Evolutionary conservation across 352 stramenopile species (phyloP).

Genomic region (Phytopythium aichiense): DNA sequence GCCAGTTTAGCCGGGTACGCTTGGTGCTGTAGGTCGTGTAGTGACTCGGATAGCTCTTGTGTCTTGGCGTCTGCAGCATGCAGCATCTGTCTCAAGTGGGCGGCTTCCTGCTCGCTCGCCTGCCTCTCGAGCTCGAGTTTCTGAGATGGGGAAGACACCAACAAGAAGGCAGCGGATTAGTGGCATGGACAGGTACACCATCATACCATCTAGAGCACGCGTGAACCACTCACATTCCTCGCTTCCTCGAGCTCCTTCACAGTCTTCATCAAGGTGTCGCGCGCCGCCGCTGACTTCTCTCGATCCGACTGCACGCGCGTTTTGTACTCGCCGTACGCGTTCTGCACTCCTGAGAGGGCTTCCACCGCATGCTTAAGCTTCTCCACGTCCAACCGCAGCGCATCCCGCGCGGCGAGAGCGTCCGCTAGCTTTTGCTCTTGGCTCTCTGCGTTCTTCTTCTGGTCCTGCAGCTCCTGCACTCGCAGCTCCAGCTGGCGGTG

Average conservation of each 20-base stretch:
- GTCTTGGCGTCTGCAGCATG: constrained; percentile 40
- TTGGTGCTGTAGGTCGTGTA: constrained; percentile 39
- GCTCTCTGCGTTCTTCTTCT: constrained; percentile 25
- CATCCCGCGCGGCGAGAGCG: constrained; percentile 31
- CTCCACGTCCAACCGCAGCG: constrained; percentile 31
- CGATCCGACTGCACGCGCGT: constrained; percentile 21
- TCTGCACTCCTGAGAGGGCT: constrained; percentile 31
- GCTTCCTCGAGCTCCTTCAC: constrained; percentile 31
- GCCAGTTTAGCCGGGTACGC: constrained; percentile 47
- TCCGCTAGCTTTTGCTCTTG: constrained; percentile 18
- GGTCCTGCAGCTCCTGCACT: constrained; percentile 38
- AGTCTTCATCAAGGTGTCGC: constrained; percentile 16
- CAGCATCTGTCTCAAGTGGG: constrained; percentile 53
- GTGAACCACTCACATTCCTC: constrained; percentile 19
- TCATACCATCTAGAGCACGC: constrained; percentile 5
- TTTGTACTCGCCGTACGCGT: constrained; percentile 38
- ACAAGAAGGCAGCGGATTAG: neutral
- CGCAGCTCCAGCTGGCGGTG: constrained; percentile 41
- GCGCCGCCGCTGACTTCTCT: constrained; percentile 13
- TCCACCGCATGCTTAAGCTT: constrained; percentile 19
- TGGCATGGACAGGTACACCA: neutral
- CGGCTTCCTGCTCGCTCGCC: constrained; percentile 42
- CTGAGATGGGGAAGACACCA: constrained; percentile 13
- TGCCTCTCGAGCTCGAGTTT: constrained; percentile 49
- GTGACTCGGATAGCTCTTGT: constrained; percentile 29